Conservation (phyloP, 2,329 filamentous ascomycete genomes). For the Ceratocystis albifundus region DNA sequence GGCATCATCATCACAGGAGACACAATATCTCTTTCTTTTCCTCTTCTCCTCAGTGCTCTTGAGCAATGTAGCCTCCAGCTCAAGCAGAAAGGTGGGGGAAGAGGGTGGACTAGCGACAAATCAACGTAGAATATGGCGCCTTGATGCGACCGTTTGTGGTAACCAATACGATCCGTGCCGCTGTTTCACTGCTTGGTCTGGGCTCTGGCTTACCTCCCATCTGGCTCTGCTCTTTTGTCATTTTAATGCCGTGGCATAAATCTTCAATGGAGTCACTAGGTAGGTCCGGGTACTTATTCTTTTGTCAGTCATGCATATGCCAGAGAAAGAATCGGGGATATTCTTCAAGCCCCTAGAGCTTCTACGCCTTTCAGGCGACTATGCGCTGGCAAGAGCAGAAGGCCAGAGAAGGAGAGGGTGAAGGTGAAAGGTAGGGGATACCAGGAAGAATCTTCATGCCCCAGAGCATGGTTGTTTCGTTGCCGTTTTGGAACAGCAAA, state of each 20-base stretch:
- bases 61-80: background rate
- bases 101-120: background rate
- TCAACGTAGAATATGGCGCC: background rate
- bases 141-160: background rate
- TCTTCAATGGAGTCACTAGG: background rate
- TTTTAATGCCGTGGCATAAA: background rate
- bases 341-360: background rate
- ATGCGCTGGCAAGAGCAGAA: background rate
- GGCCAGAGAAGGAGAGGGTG: no score
- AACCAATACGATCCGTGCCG: background rate
- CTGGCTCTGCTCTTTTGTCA: background rate
- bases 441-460: slow-evolving; percentile 9
- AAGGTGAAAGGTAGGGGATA: no score
- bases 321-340: background rate
- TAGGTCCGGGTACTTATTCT: background rate
- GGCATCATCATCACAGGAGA: background rate
- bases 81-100: background rate
- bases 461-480: background rate
- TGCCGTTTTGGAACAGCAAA: background rate
- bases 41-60: background rate
- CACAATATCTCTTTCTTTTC: background rate
- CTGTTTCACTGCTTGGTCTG: background rate
- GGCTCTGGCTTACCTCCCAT: background rate
- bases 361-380: background rate
- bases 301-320: background rate